Percentiles rank a stretch among this genome's conserved stretches.
Conservation (phyloP, 495 filamentous ascomycete species). For the Trypethelium eluteriae region DNA sequence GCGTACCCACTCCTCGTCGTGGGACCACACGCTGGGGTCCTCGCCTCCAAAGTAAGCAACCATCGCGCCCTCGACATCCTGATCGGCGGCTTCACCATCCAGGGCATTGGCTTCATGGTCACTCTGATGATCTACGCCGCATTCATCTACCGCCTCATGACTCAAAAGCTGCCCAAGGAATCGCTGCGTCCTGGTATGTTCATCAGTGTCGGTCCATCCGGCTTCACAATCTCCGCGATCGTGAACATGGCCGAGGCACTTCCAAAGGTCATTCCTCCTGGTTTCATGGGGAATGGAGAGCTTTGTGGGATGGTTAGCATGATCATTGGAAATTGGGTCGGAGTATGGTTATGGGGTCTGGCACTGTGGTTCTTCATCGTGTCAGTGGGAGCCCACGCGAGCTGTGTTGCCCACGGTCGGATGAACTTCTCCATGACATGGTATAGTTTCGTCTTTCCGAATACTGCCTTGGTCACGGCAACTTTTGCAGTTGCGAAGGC, state of each 20-base stretch:
- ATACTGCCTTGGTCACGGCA: conserved; percentile 42
- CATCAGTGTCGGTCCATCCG: conserved; percentile 70
- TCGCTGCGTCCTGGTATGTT: conserved; percentile 75
- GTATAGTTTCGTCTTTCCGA: conserved; percentile 84
- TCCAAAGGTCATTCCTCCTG: conserved; percentile 42
- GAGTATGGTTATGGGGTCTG: conserved; percentile 78
- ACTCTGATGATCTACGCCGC: conserved; percentile 79
- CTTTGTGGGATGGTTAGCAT: conserved; percentile 49
- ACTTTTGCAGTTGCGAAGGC: conserved; percentile 35
- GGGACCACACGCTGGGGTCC: conserved; percentile 63
- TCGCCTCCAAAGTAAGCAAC: conserved; percentile 45
- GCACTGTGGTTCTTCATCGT: conserved; percentile 84
- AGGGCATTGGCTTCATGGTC: conserved; percentile 80
- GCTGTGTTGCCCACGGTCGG: conserved; percentile 50
- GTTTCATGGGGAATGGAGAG: conserved; percentile 54
- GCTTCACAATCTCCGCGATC: conserved; percentile 68
- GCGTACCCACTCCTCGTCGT: conserved; percentile 78
- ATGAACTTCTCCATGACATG: conserved; percentile 81
- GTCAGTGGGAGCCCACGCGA: conserved; percentile 65
- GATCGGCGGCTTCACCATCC: conserved; percentile 61
- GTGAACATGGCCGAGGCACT: conserved; percentile 48
- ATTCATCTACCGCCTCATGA: conserved; percentile 85
- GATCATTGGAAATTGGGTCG: conserved; percentile 51
- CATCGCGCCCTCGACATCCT: conserved; percentile 53
- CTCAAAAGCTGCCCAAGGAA: conserved; percentile 76